phyloP scores from a whole-genome alignment of 441 rosid genomes.

The Metrosideros polymorpha region DNA sequence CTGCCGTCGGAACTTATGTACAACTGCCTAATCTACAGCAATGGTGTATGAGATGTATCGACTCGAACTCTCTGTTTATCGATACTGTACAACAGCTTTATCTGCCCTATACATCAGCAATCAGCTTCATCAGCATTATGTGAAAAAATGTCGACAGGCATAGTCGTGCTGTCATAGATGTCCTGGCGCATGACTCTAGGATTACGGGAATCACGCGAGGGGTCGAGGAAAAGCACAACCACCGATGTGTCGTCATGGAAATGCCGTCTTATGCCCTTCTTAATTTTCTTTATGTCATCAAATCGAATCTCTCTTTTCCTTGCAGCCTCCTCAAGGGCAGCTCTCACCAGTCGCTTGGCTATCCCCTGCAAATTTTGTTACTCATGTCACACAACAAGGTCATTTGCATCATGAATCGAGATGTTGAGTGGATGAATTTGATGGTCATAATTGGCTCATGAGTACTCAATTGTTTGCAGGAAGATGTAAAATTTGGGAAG shows the following conservation, averaged over 20 bases:
- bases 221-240: conserved; percentile 42
- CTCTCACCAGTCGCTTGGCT: conserved; percentile 46
- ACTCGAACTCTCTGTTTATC: background rate
- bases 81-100: background rate
- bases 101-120: background rate
- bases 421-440: background rate
- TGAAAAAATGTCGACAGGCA: conserved; percentile 42
- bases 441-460: background rate
- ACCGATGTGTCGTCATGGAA: conserved; percentile 62
- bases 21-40: background rate
- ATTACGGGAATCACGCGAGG: conserved; percentile 10
- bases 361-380: conserved; percentile 27
- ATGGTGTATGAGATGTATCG: background rate
- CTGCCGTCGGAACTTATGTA: background rate
- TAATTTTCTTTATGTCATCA: conserved; percentile 26
- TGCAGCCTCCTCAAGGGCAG: conserved; percentile 45
- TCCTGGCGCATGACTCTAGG: conserved; percentile 9
- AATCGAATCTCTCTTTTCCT: conserved; percentile 46
- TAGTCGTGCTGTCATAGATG: conserved; percentile 16
- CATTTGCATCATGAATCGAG: background rate
- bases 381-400: background rate
- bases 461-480: background rate
- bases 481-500: background rate
- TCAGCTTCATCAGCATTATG: conserved; percentile 10
- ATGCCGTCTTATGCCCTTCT: conserved; percentile 41